Base-by-base conservation (phyloP, 2,329 filamentous ascomycete genomes). In the Talaromyces sp. region DNA sequence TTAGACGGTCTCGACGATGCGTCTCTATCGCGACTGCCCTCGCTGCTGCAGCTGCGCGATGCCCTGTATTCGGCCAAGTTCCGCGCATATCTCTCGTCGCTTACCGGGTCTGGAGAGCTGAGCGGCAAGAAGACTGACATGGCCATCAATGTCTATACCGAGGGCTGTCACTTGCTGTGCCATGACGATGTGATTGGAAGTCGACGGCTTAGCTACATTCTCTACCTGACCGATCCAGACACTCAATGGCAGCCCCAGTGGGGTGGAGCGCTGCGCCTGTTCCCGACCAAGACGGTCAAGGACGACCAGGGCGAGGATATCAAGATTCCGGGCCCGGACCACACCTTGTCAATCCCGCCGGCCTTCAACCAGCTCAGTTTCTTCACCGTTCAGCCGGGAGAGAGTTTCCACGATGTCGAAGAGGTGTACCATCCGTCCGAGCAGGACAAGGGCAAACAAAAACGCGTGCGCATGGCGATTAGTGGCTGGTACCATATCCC, bases 181-280 rank as follows among this genome's bases (percentile, higher is more conserved):
- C 95, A 99, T 72, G 95, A 99, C 81, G 95, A 99, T 77, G 95
- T 99, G 64, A 99, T 99, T 75, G 95, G 95, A n/a, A 96, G 90
- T 71, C 85, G 95, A 63, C 88, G 93, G 66, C 88, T 99, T 70
- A 97, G 93, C 82, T 99, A 97, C 76, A 99, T 99, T 67, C 82
- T 99, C 63, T 99, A 99, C 75, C 82, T 99, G 64, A 93, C 92
- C 15, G 92, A 98, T 72, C 95, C 95, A 4, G 93, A 98, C 71
- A 87, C 83, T 62, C 88, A 91, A 6, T 99, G 95, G 95, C 86
- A 93, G 80, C 80, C 90, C 17, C 88, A 91, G 73, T 99, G 93
- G 92, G 95, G 95, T 65, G 95, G 95, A 63, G 93, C 93, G 0
- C 80, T 99, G 68, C 87, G 95, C 60, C 80, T 99, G 53, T 99